A percentile compares a stretch with the other conserved stretches of the same genome.
These are phyloP conservation scores for Scheffersomyces insectosa DNA, from an alignment of 1,139 yeast genomes.

Conservation along the genomic window DNA sequence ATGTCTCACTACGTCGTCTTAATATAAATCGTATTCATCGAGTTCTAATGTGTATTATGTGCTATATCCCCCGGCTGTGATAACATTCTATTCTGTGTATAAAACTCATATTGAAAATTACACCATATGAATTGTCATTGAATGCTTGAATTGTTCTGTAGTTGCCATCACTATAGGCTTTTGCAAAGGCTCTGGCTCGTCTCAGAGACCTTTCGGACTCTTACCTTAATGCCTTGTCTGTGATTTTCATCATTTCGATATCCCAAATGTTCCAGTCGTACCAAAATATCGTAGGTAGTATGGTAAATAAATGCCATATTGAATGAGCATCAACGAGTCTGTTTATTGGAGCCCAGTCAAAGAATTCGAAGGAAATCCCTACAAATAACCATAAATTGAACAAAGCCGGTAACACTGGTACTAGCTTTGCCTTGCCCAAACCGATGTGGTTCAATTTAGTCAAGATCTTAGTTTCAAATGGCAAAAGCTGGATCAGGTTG, in stretches of 20 bases:
- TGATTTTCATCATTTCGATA: constrained; percentile 34
- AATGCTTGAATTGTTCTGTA: no score
- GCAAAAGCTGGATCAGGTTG: constrained; percentile 40
- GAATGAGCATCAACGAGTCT: constrained; percentile 44
- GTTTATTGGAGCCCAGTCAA: constrained; percentile 37
- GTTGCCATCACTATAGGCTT: no score
- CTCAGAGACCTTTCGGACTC: background rate
- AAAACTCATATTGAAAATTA: no score
- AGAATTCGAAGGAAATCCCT: constrained; percentile 40
- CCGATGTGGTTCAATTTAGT: constrained; percentile 32
- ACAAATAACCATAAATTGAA: constrained; percentile 35
- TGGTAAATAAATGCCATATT: constrained; percentile 47
- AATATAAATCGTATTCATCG: no score
- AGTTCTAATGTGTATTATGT: no score
- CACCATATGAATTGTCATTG: no score
- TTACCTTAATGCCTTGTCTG: constrained; percentile 1
- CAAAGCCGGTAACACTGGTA: constrained; percentile 39
- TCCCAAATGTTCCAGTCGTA: constrained; percentile 56
- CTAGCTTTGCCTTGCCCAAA: constrained; percentile 25
- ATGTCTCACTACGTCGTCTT: no score
- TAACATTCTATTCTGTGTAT: no score
- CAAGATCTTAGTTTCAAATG: constrained; percentile 41
- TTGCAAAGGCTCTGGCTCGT: no score
- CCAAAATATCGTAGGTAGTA: constrained; percentile 46
- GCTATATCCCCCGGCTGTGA: no score